Evolutionary conservation across 331 rosid species (phyloP), one percentile per base, ranked within the genome.

Genomic region (Quercus tomentella): DNA sequence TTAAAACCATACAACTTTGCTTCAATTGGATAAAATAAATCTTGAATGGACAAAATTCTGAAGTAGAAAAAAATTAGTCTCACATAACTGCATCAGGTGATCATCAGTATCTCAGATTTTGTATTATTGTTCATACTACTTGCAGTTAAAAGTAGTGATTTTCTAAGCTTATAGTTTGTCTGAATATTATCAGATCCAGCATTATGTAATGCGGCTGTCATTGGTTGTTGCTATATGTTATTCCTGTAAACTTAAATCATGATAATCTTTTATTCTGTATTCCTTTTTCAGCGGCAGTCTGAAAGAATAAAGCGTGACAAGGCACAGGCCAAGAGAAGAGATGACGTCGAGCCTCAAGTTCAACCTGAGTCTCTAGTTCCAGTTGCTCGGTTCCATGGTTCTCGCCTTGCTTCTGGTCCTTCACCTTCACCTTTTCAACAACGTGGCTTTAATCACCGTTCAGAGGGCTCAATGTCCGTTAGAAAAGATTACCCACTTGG

Each of bases 401-500:
- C 99, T 83, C 98, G 99, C 76, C 98, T 96, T 83, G 97, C 98
- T 87, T 88, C 98, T 20, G 97, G 91, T 80, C 90, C 92, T 77
- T 72, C 85, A 1, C 91, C 94, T 86, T 84, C 97, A 17, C 99
- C 99, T 1, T 96, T 79, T 88, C 89, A 87, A 72, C 85, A 78
- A 71, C 62, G 91, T 72, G 82, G 90, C 35, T 76, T n/a, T 25
- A 31, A 54, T 57, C 21, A 72, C 75, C 70, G 82, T 56, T 56
- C 86, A 60, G 66, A 26, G 25, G 70, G 51, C 37, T 58, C 82
- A 35, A 55, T 25, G 7, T 57, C 83, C 31, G 71, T 33, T 80
- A 68, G 72, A 45, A 79, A 87, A 82, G 80, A 82, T 17, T 4
- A 26, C 26, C 72, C 14, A 15, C 68, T 66, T 77, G 81, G 82